A percentile compares a stretch with the other conserved stretches of the same genome.
phyloP scores from a whole-genome alignment of 179 eudicot species.

The Spergularia azorica region DNA sequence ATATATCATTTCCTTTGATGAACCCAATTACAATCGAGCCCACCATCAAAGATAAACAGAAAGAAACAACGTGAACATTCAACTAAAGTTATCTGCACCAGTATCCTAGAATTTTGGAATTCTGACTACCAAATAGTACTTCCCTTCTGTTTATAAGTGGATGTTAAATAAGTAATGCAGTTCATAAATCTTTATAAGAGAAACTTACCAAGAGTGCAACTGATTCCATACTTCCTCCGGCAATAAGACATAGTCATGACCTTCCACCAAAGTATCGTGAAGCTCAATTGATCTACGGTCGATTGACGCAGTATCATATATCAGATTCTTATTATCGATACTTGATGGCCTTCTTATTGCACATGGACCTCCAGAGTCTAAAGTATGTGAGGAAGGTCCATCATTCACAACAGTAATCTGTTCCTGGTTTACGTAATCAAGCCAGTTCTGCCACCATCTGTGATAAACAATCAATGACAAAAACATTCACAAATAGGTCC shows the following conservation, averaged over 20 bases:
- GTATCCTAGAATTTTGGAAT: too few species aligned
- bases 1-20: too few species aligned
- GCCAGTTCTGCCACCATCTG: slow-evolving; percentile 98
- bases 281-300: slow-evolving; percentile 57
- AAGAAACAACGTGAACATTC: too few species aligned
- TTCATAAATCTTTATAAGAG: neutral
- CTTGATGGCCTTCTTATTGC: slow-evolving; percentile 59
- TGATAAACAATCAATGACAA: slow-evolving; percentile 13
- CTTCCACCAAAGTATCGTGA: slow-evolving; percentile 80
- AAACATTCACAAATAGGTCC: slow-evolving; percentile 10
- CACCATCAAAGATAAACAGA: too few species aligned
- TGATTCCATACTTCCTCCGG: slow-evolving; percentile 81
- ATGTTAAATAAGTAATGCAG: neutral
- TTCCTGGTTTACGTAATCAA: slow-evolving; percentile 72
- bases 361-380: slow-evolving; percentile 41
- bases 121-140: too few species aligned
- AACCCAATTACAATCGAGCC: too few species aligned
- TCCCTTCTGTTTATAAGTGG: neutral
- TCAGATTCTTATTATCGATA: slow-evolving; percentile 84
- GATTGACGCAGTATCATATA: slow-evolving; percentile 49
- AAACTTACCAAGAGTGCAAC: slow-evolving; percentile 67
- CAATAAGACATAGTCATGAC: slow-evolving; percentile 90
- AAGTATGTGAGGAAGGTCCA: slow-evolving; percentile 46
- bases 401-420: slow-evolving; percentile 45
- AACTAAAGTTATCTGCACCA: neutral